A percentile compares a stretch with the other conserved stretches of the same genome.
These are phyloP conservation scores for Ogataea philodendri DNA, from an alignment of 805 yeast genomes.

Conservation along the genomic window DNA sequence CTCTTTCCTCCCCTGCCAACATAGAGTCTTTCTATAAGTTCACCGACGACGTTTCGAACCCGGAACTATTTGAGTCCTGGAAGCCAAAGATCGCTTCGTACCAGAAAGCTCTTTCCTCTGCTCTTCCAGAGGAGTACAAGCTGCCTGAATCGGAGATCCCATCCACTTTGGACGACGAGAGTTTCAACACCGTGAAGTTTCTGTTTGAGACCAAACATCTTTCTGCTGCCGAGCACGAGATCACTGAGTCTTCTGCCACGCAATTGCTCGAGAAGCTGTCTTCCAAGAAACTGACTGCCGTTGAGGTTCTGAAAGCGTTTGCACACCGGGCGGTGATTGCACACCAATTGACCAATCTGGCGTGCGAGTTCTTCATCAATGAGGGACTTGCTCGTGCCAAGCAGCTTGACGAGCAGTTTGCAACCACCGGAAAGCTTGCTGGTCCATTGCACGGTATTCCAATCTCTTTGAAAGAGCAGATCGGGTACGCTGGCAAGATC, in stretches of 20 bases:
- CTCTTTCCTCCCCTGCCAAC: conserved; percentile 29
- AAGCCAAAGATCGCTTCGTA: conserved; percentile 47
- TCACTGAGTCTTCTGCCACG: conserved; percentile 44
- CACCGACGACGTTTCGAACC: conserved; percentile 34
- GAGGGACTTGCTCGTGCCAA: conserved; percentile 60
- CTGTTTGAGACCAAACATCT: conserved; percentile 34
- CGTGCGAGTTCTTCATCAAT: conserved; percentile 53
- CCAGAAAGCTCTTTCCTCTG: conserved; percentile 29
- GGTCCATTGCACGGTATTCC: conserved; percentile 76
- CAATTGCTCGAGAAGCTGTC: conserved; percentile 45
- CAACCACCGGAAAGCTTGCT: conserved; percentile 47
- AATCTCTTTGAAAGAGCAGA: conserved; percentile 65
- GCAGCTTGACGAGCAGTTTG: conserved; percentile 52
- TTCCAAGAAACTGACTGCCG: conserved; percentile 45
- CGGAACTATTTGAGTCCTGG: conserved; percentile 43
- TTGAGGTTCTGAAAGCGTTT: conserved; percentile 56
- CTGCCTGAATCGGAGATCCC: conserved; percentile 36
- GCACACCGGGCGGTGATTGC: conserved; percentile 64
- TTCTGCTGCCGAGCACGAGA: conserved; percentile 37
- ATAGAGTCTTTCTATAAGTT: conserved; percentile 31
- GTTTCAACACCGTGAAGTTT: conserved; percentile 38
- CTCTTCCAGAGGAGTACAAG: conserved; percentile 28
- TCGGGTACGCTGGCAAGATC: conserved; percentile 49
- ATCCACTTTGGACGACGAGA: conserved; percentile 32
- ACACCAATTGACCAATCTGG: conserved; percentile 58